Evolutionary conservation across 176 grass and related monocot species (phyloP), one percentile per base, ranked within the genome.

Genomic region (Ananas comosus): DNA sequence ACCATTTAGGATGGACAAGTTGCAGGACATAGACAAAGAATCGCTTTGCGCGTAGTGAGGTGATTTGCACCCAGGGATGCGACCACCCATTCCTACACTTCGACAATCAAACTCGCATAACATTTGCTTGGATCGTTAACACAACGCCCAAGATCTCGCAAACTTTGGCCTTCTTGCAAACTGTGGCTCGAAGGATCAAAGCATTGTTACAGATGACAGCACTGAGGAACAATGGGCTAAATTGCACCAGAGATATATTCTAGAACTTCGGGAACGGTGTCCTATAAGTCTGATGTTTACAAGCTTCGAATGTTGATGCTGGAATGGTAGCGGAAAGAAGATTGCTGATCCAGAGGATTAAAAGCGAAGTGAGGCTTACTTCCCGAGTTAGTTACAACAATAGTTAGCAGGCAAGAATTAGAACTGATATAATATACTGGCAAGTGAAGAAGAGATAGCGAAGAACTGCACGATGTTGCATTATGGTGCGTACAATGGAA

Each of bases 401-500:
- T 81, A 42, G 48, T 11, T 10, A 7, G 0, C 9, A 70, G 22
- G 2, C 33, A 91, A 1, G 80, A 72, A 7, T 19, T 83, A 16
- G 17, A 0, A n/a, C 10, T 81, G 4, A 2, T 4, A 72, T 11
- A 9, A 75, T 50, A 72, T 66, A 11, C 50, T 69, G 22, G 7
- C 13, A 13, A 51, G 51, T 1, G 87, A 83, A 3, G 48, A 59
- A 51, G 73, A 83, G 51, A 78, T 9, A 11, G 23, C 79, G 22
- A 74, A 51, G 10, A 67, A 82, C 33, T 24, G 82, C 11, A 49
- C 77, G 9, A 74, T 70, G 83, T 86, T 49, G 83, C 80, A 4
- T 59, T 90, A 14, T 83, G 88, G 85, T 91, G 85, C 7, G 85
- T 91, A 70, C 85, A 88, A 23, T 91, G 82, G 85, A 85, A 77